Conservation (phyloP, 257 asterid species). For the Gardenia jasminoides region DNA sequence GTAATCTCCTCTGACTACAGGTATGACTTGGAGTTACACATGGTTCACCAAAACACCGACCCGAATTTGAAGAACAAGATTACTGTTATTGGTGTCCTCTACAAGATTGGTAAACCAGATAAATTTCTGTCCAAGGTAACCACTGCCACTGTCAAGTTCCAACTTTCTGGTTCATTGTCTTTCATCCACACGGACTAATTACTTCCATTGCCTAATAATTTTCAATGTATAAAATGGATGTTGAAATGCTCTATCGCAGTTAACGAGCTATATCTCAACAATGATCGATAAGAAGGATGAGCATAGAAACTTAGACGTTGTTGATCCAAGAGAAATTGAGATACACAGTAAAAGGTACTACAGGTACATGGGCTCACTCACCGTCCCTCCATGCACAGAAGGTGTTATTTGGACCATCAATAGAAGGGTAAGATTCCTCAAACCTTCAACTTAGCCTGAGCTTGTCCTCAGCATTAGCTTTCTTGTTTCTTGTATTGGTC, state of each 20-base stretch:
- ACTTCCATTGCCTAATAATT: too few relatives aligned
- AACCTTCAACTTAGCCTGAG: neutral
- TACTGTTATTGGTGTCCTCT: conserved; percentile 53
- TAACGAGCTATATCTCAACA: conserved; percentile 31
- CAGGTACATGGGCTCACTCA: conserved; percentile 69
- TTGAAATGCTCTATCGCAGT: conserved; percentile 26
- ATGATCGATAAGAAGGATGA: conserved; percentile 27
- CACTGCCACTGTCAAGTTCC: neutral
- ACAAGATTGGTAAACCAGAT: conserved; percentile 61
- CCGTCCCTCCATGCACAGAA: conserved; percentile 71
- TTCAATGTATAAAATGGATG: neutral
- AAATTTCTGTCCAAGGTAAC: conserved; percentile 56
- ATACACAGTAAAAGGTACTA: conserved; percentile 28
- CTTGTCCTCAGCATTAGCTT: too few relatives aligned
- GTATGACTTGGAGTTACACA: conserved; percentile 65
- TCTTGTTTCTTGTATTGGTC: neutral
- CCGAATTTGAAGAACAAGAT: conserved; percentile 31
- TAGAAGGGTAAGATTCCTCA: conserved; percentile 35
- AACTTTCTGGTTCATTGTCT: too few relatives aligned
- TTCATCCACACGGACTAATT: neutral
- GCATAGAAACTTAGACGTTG: conserved; percentile 23
- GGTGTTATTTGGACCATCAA: conserved; percentile 71
- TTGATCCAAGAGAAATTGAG: conserved; percentile 45
- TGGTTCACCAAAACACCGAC: conserved; percentile 54
- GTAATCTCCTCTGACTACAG: conserved; percentile 29